Evolutionary conservation across 2,329 filamentous ascomycete genomes (phyloP).

Genomic region (Aspergillus sp.): DNA sequence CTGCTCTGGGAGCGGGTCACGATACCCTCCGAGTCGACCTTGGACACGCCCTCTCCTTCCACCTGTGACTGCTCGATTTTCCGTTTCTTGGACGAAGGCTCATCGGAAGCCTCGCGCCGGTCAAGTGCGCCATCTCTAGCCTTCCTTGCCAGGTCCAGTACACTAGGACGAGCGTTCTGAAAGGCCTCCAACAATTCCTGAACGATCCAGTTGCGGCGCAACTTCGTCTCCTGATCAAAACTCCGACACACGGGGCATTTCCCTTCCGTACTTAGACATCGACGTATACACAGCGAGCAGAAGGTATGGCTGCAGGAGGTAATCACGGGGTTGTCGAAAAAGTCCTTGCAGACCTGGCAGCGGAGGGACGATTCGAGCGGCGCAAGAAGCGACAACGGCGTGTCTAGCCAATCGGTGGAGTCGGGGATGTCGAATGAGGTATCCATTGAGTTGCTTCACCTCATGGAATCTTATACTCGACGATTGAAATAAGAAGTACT

Average conservation of each 20-base stretch:
- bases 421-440: conserved; percentile 34
- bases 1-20: conserved; percentile 31
- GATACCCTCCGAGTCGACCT: conserved; percentile 19
- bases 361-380: conserved; percentile 74
- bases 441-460: conserved; percentile 22
- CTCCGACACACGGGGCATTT: conserved; percentile 81
- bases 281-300: conserved; percentile 89
- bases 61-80: conserved; percentile 26
- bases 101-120: conserved; percentile 40
- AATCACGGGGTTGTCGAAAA: conserved; percentile 89
- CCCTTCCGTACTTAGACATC: conserved; percentile 72
- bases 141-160: conserved; percentile 58
- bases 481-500: not conserved
- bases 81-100: conserved; percentile 31
- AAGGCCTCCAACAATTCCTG: conserved; percentile 82
- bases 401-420: conserved; percentile 44
- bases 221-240: conserved; percentile 71
- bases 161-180: conserved; percentile 53
- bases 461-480: not conserved
- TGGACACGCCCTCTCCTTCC: conserved; percentile 34
- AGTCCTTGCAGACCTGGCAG: conserved; percentile 97
- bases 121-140: conserved; percentile 35
- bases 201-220: conserved; percentile 77
- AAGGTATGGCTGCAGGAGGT: conserved; percentile 95
- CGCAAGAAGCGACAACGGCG: conserved; percentile 38